Conservation (phyloP, 2,329 filamentous ascomycete genomes). For the Xylaria sp. region DNA sequence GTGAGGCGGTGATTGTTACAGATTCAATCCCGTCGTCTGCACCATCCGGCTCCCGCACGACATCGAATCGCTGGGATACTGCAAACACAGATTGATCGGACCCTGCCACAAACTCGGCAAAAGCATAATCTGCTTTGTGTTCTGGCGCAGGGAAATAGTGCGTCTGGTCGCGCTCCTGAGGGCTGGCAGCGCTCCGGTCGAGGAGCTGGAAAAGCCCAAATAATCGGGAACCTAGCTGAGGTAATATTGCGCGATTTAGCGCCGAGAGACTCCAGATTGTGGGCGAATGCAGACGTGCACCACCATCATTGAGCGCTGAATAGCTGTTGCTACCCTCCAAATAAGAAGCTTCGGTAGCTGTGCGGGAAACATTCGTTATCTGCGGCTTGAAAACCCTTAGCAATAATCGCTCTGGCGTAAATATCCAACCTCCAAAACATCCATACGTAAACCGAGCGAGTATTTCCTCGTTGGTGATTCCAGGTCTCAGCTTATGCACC, state of each 20-base stretch:
- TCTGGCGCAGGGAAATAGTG: background rate
- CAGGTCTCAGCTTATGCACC: background rate
- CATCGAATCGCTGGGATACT: background rate
- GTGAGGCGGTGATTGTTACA: background rate
- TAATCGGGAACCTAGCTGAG: background rate
- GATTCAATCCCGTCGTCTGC: background rate
- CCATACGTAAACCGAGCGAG: background rate
- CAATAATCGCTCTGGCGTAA: background rate
- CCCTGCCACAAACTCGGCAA: background rate
- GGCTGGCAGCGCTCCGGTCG: background rate
- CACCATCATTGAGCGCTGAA: background rate
- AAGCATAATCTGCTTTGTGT: background rate
- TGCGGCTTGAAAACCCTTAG: background rate
- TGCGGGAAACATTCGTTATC: background rate
- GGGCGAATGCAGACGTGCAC: background rate
- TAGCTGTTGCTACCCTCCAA: background rate
- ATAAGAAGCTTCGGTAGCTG: background rate
- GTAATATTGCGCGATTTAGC: background rate
- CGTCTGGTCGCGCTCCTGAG: background rate
- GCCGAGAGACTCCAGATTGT: background rate
- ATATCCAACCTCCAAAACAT: background rate
- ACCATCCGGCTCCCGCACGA: background rate
- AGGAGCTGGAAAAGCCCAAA: background rate
- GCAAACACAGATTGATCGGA: background rate
- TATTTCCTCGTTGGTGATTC: constrained; percentile 1